These are phyloP conservation scores for Moelleriella libera DNA, from an alignment of 2,329 filamentous ascomycete genomes.

Conservation along the genomic window DNA sequence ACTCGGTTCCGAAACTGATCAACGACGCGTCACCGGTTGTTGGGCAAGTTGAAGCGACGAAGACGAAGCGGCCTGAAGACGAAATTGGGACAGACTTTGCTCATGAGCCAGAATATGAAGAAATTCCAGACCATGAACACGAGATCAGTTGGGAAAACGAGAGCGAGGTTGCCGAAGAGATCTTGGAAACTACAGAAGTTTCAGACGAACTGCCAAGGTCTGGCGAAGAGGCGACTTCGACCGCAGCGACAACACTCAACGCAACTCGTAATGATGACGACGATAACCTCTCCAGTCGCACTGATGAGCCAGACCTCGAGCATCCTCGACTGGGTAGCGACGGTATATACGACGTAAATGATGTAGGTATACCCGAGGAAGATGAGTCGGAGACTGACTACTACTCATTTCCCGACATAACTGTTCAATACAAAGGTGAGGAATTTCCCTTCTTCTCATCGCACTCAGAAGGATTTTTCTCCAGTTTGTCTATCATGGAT, in stretches of 20 bases:
- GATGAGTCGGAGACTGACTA: conserved; percentile 4
- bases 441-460: conserved; percentile 26
- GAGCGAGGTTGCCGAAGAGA: background rate
- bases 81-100: background rate
- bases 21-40: background rate
- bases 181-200: background rate
- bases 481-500: conserved; percentile 25
- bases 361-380: background rate
- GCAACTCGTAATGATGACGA: background rate
- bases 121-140: conserved; percentile 3
- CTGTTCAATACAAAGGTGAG: conserved; percentile 27
- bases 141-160: conserved; percentile 12
- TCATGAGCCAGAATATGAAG: background rate
- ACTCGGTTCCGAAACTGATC: conserved; percentile 1
- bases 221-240: background rate
- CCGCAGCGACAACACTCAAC: no score
- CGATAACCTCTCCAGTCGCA: background rate
- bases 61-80: background rate
- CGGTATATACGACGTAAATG: background rate
- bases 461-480: conserved; percentile 27
- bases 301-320: background rate
- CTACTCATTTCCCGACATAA: conserved; percentile 19
- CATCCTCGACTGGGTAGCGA: background rate
- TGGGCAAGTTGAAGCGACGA: background rate
- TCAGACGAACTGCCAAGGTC: background rate